Evolutionary conservation across 2,329 filamentous ascomycete species (phyloP).

Genomic region (Penicillium paneum): DNA sequence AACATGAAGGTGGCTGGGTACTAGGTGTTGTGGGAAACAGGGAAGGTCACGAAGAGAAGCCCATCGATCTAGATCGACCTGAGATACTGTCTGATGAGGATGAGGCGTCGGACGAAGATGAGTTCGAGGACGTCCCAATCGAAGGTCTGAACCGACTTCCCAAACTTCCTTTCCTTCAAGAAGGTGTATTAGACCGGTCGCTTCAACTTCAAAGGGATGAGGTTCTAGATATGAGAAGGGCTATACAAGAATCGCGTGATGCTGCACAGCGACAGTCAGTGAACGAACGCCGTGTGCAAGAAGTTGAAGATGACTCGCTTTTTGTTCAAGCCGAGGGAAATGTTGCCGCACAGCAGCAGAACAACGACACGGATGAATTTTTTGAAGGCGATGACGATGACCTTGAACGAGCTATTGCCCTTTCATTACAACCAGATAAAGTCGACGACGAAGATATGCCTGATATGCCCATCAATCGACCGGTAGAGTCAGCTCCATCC

Average conservation of each 20-base stretch:
- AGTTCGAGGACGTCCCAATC: constrained; percentile 90
- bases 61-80: constrained; percentile 79
- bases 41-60: constrained; percentile 74
- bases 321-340: constrained; percentile 53
- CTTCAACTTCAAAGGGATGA: constrained; percentile 30
- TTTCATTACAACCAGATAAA: constrained; percentile 64
- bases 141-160: constrained; percentile 83
- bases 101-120: constrained; percentile 65
- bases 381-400: constrained; percentile 69
- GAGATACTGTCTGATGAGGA: constrained; percentile 54
- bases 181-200: constrained; percentile 37
- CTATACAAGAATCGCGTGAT: constrained; percentile 45
- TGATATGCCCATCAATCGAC: constrained; percentile 39
- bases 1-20: constrained; percentile 92
- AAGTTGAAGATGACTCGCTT: constrained; percentile 51
- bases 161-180: constrained; percentile 50
- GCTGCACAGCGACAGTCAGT: background rate
- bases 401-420: constrained; percentile 73
- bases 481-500: constrained; percentile 45
- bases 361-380: constrained; percentile 50
- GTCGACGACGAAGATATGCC: constrained; percentile 41
- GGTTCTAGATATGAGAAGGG: constrained; percentile 46
- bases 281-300: background rate
- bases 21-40: constrained; percentile 88
- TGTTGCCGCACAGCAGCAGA: constrained; percentile 20